Evolutionary conservation across 768 basidiomycete genomes (phyloP).

Genomic region (Dentipellis fragilis): DNA sequence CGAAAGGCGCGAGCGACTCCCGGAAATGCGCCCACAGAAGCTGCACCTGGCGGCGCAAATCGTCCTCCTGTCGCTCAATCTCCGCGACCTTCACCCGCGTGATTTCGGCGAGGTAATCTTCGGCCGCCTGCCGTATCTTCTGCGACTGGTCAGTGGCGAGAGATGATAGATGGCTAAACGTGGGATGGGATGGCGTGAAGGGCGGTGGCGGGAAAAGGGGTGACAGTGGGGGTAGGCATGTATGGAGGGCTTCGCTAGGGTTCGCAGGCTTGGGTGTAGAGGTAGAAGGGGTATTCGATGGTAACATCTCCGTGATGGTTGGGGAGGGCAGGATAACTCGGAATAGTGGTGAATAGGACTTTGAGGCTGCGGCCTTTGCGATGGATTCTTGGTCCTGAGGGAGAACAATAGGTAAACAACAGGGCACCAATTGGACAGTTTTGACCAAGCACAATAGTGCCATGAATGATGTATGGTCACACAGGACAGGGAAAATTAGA

Average conservation of each 20-base stretch:
- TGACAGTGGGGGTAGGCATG: slow-evolving; percentile 39
- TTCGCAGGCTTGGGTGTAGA: not conserved
- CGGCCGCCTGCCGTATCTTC: slow-evolving; percentile 42
- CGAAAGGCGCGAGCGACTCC: slow-evolving; percentile 33
- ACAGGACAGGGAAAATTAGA: not conserved
- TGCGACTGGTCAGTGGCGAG: slow-evolving; percentile 48
- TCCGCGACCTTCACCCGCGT: slow-evolving; percentile 44
- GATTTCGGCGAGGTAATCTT: slow-evolving; percentile 45
- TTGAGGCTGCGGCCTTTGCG: slow-evolving; percentile 16
- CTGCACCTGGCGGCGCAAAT: slow-evolving; percentile 49
- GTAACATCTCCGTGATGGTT: not conserved
- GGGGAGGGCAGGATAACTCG: slow-evolving; percentile 18
- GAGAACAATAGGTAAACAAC: not conserved
- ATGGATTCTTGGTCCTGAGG: slow-evolving; percentile 18
- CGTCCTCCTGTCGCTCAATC: slow-evolving; percentile 44
- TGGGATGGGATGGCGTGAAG: slow-evolving; percentile 65
- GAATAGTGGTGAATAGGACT: slow-evolving; percentile 27
- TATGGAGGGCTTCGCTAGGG: slow-evolving; percentile 2
- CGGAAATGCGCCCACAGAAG: slow-evolving; percentile 52
- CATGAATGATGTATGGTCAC: not conserved
- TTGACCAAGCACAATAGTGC: no score
- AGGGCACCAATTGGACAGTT: no score
- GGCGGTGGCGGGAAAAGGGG: slow-evolving; percentile 68
- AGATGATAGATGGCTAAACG: slow-evolving; percentile 54
- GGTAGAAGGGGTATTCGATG: slow-evolving; percentile 6